Conservation (phyloP, 1,284 basidiomycete species). For the Sporisorium scitamineum region DNA sequence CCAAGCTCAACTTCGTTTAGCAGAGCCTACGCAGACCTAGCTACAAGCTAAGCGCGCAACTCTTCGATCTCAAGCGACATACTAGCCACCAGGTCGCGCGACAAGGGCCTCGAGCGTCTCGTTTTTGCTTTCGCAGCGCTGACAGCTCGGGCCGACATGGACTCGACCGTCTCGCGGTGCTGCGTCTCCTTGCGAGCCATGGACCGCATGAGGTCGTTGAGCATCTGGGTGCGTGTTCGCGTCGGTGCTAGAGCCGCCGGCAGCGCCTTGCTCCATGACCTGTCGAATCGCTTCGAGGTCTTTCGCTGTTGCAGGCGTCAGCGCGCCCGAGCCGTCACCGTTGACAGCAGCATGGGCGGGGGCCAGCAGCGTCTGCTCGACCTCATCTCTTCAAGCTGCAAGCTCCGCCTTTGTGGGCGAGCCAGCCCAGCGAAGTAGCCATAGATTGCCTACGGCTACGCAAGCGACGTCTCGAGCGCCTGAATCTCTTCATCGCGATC, state of each 20-base stretch:
- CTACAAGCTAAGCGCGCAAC: conserved; percentile 75
- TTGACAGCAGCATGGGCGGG: neutral
- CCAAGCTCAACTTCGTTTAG: neutral
- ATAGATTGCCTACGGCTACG: conserved; percentile 11
- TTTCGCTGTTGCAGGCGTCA: conserved; percentile 45
- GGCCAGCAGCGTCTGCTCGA: conserved; percentile 2
- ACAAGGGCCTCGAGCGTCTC: conserved; percentile 82
- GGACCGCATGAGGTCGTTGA: conserved; percentile 71
- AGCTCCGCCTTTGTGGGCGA: conserved; percentile 12
- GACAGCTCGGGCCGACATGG: conserved; percentile 77
- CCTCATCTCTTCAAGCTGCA: neutral
- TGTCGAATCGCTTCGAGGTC: conserved; percentile 41
- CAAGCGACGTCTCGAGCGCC: conserved; percentile 44
- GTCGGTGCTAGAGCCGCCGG: conserved; percentile 10
- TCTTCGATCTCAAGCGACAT: conserved; percentile 81
- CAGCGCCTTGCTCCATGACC: conserved; percentile 21
- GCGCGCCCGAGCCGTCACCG: conserved; percentile 10
- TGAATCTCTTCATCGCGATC: conserved; percentile 62
- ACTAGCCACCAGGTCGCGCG: conserved; percentile 84
- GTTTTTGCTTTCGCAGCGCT: conserved; percentile 79
- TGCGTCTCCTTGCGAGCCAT: conserved; percentile 94
- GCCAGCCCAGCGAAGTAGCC: neutral
- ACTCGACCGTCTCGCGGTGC: conserved; percentile 81
- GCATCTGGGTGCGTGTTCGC: conserved; percentile 22
- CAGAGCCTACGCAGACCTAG: conserved; percentile 12